phyloP scores from a whole-genome alignment of 2,329 filamentous ascomycete genomes.

The Verticillium albo-atrum region DNA sequence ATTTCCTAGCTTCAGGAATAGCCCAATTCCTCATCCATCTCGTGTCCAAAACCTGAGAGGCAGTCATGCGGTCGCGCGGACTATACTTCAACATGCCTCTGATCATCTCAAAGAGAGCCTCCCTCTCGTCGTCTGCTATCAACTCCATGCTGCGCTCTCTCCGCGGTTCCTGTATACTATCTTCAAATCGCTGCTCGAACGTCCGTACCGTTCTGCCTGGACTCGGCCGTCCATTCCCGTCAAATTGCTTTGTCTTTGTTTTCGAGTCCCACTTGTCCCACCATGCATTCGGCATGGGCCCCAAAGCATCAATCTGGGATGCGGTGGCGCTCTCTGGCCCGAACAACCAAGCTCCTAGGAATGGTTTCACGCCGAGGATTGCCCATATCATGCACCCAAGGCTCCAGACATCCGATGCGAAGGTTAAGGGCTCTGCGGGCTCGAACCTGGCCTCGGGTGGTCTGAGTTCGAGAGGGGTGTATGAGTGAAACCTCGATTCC shows the following conservation, averaged over 20 bases:
- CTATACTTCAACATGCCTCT: slow-evolving; percentile 9
- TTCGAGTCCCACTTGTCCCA: slow-evolving; percentile 8
- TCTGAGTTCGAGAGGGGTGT: slow-evolving; percentile 21
- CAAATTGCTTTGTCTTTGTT: slow-evolving; percentile 6
- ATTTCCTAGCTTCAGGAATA: slow-evolving; percentile 3
- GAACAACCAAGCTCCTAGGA: slow-evolving; percentile 19
- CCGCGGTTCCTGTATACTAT: slow-evolving; percentile 23
- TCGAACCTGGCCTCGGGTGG: slow-evolving; percentile 32
- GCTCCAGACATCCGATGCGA: slow-evolving; percentile 33
- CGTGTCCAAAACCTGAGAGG: slow-evolving; percentile 8
- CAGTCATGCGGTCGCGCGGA: slow-evolving; percentile 10
- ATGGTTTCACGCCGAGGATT: slow-evolving; percentile 22
- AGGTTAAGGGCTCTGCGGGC: slow-evolving; percentile 23
- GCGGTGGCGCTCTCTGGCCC: slow-evolving; percentile 21
- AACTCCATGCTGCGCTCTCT: slow-evolving; percentile 2
- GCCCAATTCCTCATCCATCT: slow-evolving; percentile 12
- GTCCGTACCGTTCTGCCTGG: slow-evolving; percentile 14
- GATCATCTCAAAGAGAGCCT: slow-evolving; percentile 9
- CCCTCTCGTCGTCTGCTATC: slow-evolving; percentile 5
- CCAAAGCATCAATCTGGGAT: slow-evolving; percentile 25
- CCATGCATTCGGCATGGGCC: slow-evolving; percentile 12
- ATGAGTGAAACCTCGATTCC: slow-evolving; percentile 17
- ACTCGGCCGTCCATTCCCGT: slow-evolving; percentile 2
- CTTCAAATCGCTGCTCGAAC: slow-evolving; percentile 21
- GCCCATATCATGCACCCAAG: slow-evolving; percentile 29